Base-by-base conservation (phyloP, 352 stramenopile species). In the Globisporangium takayamanum region DNA sequence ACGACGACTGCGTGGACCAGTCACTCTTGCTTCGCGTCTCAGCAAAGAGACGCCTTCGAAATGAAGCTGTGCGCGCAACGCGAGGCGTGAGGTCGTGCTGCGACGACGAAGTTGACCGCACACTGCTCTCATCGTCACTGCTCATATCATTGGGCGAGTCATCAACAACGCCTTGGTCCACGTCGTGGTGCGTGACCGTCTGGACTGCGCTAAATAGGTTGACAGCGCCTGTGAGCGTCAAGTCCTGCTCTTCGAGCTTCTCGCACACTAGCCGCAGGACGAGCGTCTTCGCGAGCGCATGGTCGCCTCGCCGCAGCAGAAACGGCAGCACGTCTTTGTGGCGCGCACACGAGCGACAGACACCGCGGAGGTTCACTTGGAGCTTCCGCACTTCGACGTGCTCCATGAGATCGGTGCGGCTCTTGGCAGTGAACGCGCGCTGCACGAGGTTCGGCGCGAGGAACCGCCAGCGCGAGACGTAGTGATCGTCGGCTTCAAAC, bases 281-380 rank as follows among this genome's bases (percentile, higher is more conserved):
- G 33, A 90, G 67, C 12, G 56, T 25, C 56, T 84, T 92, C 1
- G 73, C 76, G 14, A 71, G 41, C 20, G 67, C 56, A 16, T 78
- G 48, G 44, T 88, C 74, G 0, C 71, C 72, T 62, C 83, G 66
- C 33, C 83, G 74, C 30, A 90, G 50, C 8, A 92, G 60, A 53
- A 92, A 92, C 12, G 77, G 66, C 4, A 92, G 25, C n/a, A 92
- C 80, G 42, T 87, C 78, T 16, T 55, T 62, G 56, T 90, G 74
- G 2, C 74, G 76, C 2, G 78, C 76, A 37, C 75, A 80, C 12
- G 80, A 87, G 11, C 73, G 81, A 49, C 53, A 73, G 22, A 92
- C 60, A n/a, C 82, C 73, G 0, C 60, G 55, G 5, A 90, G 56
- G 61, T 92, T 87, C n/a, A 89, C 55, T 54, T 88, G 73, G 30